Percentiles rank a stretch among this genome's conserved stretches.
These are phyloP conservation scores for Pulveroboletus frians DNA, from an alignment of 768 basidiomycete species.

Conservation along the genomic window DNA sequence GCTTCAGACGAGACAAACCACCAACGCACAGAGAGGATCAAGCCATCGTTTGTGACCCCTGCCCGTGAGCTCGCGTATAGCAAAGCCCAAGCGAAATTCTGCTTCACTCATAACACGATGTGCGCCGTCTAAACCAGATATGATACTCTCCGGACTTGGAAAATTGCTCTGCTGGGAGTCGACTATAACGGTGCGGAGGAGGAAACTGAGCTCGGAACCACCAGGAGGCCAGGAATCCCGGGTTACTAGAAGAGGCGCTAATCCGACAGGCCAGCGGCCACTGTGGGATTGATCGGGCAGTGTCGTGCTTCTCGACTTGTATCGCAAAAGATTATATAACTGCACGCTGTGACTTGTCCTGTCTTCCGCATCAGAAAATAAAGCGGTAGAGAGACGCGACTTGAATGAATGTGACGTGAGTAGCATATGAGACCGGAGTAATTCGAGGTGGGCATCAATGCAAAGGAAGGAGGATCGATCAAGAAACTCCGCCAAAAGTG, in stretches of 20 bases:
- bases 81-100: conserved; percentile 76
- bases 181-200: conserved; percentile 77
- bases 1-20: background rate
- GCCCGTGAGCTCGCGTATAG: conserved; percentile 68
- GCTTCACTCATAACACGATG: conserved; percentile 51
- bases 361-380: conserved; percentile 73
- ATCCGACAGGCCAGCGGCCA: conserved; percentile 58
- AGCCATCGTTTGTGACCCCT: conserved; percentile 71
- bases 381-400: conserved; percentile 57
- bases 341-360: conserved; percentile 33
- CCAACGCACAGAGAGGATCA: conserved; percentile 70
- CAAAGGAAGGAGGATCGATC: conserved; percentile 59
- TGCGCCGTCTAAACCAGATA: conserved; percentile 30
- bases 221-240: conserved; percentile 83
- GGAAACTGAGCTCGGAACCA: conserved; percentile 78
- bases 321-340: conserved; percentile 20
- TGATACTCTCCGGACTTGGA: conserved; percentile 14
- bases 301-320: conserved; percentile 9
- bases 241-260: conserved; percentile 68
- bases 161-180: conserved; percentile 55
- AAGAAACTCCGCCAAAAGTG: conserved; percentile 65
- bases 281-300: conserved; percentile 20
- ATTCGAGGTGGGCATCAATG: conserved; percentile 57
- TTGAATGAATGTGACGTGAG: conserved; percentile 72
- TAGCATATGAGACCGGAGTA: conserved; percentile 73